Evolutionary conservation across 768 basidiomycete genomes (phyloP).

Genomic region (Kwoniella heveanensis): DNA sequence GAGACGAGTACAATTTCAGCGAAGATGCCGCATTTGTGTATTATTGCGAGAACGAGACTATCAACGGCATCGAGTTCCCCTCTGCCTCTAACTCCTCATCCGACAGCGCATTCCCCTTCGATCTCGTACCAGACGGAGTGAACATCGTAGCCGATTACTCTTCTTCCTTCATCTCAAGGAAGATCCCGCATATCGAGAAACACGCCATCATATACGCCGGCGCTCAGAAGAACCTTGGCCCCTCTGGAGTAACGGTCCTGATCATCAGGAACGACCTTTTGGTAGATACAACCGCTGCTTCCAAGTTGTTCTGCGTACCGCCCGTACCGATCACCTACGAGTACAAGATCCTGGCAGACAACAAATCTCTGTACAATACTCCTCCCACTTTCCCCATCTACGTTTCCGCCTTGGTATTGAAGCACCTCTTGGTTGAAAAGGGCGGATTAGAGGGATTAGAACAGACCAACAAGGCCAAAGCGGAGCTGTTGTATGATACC

Average conservation of each 20-base stretch:
- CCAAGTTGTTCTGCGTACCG: slow-evolving; percentile 66
- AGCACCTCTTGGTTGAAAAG: slow-evolving; percentile 64
- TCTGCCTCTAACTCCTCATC: slow-evolving; percentile 58
- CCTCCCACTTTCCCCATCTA: slow-evolving; percentile 91
- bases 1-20: slow-evolving; percentile 73
- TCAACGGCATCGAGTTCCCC: slow-evolving; percentile 89
- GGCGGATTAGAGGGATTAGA: slow-evolving; percentile 72
- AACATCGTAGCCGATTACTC: slow-evolving; percentile 95
- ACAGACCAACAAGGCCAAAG: slow-evolving; percentile 70
- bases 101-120: slow-evolving; percentile 74
- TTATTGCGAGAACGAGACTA: slow-evolving; percentile 99
- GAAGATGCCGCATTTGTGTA: slow-evolving; percentile 84
- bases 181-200: slow-evolving; percentile 80
- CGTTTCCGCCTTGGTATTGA: slow-evolving; percentile 80
- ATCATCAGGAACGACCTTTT: slow-evolving; percentile 95
- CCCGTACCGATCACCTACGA: slow-evolving; percentile 77
- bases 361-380: slow-evolving; percentile 83
- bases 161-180: slow-evolving; percentile 93
- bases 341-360: slow-evolving; percentile 79
- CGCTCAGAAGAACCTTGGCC: slow-evolving; percentile 96
- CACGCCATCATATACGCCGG: slow-evolving; percentile 96
- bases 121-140: slow-evolving; percentile 63
- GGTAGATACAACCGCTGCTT: slow-evolving; percentile 81
- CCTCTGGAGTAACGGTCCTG: slow-evolving; percentile 86
- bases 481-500: slow-evolving; percentile 72